Evolutionary conservation across 2,329 filamentous ascomycete species (phyloP).

Genomic region (Aspergillus sp.): DNA sequence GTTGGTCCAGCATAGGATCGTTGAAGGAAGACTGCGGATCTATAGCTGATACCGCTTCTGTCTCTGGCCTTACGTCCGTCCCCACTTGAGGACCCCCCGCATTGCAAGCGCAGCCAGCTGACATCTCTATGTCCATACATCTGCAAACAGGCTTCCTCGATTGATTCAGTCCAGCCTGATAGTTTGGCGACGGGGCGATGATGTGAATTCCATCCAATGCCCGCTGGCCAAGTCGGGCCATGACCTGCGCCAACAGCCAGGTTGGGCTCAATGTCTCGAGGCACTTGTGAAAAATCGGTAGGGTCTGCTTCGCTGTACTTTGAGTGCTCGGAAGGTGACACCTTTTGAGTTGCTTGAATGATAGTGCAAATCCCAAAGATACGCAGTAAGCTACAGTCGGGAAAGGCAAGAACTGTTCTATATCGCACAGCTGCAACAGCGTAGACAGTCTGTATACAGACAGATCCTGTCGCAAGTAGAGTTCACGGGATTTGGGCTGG

Average conservation of each 20-base stretch:
- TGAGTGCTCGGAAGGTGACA: constrained; percentile 11
- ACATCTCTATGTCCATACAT: neutral
- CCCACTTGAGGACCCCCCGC: too few relatives aligned
- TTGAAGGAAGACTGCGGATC: neutral
- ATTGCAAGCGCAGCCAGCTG: too few relatives aligned
- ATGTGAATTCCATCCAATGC: constrained; percentile 11
- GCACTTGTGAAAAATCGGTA: constrained; percentile 10
- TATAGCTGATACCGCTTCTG: too few relatives aligned
- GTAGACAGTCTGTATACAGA: constrained; percentile 6
- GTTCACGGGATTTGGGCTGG: constrained; percentile 3
- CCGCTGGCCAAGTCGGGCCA: constrained; percentile 12
- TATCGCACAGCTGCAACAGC: constrained; percentile 4
- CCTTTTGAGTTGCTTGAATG: constrained; percentile 15
- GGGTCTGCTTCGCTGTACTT: constrained; percentile 6
- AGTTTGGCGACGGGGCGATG: neutral
- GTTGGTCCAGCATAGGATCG: neutral
- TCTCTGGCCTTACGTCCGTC: too few relatives aligned
- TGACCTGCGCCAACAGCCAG: constrained; percentile 17
- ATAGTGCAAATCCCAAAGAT: constrained; percentile 14
- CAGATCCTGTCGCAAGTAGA: constrained; percentile 9
- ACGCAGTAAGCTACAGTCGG: constrained; percentile 15
- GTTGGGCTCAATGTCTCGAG: constrained; percentile 8
- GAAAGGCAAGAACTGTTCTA: constrained; percentile 7
- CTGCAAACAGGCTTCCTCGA: neutral
- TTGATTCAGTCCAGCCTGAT: neutral